Percentiles rank a stretch among this genome's conserved stretches.
These are phyloP conservation scores for Calophaca sinica DNA, from an alignment of 306 rosid species.

Conservation along the genomic window DNA sequence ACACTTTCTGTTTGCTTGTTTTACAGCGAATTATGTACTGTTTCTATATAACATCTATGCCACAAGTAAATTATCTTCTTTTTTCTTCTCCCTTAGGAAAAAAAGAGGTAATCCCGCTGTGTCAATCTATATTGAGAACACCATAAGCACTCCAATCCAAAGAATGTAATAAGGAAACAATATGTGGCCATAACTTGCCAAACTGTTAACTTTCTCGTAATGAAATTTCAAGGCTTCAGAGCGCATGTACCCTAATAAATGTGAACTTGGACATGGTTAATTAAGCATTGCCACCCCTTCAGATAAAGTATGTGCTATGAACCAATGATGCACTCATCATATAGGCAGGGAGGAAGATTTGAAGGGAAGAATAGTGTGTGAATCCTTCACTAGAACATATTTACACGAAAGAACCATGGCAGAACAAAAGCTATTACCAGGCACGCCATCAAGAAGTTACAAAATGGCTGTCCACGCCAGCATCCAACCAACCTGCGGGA, in stretches of 20 bases:
- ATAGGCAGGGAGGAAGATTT: not conserved
- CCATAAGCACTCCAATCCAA: conserved; percentile 45
- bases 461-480: conserved; percentile 86
- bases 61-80: conserved; percentile 33
- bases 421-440: conserved; percentile 89
- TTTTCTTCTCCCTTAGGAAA: conserved; percentile 1
- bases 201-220: conserved; percentile 33
- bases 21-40: conserved; percentile 23
- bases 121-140: conserved; percentile 37
- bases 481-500: conserved; percentile 54
- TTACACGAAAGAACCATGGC: conserved; percentile 89
- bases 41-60: conserved; percentile 14
- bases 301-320: conserved; percentile 38
- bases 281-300: conserved; percentile 35
- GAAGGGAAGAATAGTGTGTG: conserved; percentile 26
- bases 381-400: conserved; percentile 65
- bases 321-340: conserved; percentile 36
- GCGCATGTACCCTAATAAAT: conserved; percentile 13
- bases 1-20: conserved; percentile 25
- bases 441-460: conserved; percentile 95
- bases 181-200: conserved; percentile 31
- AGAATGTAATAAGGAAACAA: conserved; percentile 37
- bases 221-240: conserved; percentile 44
- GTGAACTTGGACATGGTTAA: conserved; percentile 41
- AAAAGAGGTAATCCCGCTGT: not conserved